A percentile compares a stretch with the other conserved stretches of the same genome.
These are phyloP conservation scores for Myxozyma lipomycoides DNA, from an alignment of 805 yeast genomes.

Conservation along the genomic window DNA sequence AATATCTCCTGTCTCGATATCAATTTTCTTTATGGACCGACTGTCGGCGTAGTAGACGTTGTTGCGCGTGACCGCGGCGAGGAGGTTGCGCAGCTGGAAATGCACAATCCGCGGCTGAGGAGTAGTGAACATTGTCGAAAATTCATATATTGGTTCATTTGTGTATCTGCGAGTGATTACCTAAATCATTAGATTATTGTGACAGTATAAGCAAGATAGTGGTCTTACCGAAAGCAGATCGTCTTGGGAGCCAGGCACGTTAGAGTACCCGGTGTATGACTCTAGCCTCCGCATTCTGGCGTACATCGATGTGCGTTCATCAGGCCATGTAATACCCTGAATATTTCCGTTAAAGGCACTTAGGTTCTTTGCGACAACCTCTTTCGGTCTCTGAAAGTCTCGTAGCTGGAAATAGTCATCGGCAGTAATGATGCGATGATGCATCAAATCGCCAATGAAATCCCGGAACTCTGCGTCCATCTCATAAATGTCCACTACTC, in stretches of 20 bases:
- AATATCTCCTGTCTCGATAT: conserved; percentile 32
- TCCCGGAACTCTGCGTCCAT: conserved; percentile 21
- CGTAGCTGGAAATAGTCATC: conserved; percentile 7
- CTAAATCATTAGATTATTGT: background rate
- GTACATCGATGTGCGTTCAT: background rate
- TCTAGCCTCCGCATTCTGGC: conserved; percentile 21
- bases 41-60: conserved; percentile 33
- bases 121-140: conserved; percentile 11
- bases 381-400: conserved; percentile 1
- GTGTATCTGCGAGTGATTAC: conserved; percentile 9
- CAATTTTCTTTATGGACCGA: conserved; percentile 30
- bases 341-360: background rate
- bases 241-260: conserved; percentile 15
- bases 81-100: conserved; percentile 54
- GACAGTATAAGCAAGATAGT: background rate
- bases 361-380: conserved; percentile 2
- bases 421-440: conserved; percentile 4
- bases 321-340: conserved; percentile 21
- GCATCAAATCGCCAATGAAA: conserved; percentile 11
- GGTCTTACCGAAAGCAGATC: conserved; percentile 13
- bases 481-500: conserved; percentile 8
- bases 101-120: conserved; percentile 52
- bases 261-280: conserved; percentile 22
- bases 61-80: conserved; percentile 40
- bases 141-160: conserved; percentile 13